These are phyloP conservation scores for Pontederia crassipes DNA, from an alignment of 176 grass and related monocot genomes.

Conservation along the genomic window DNA sequence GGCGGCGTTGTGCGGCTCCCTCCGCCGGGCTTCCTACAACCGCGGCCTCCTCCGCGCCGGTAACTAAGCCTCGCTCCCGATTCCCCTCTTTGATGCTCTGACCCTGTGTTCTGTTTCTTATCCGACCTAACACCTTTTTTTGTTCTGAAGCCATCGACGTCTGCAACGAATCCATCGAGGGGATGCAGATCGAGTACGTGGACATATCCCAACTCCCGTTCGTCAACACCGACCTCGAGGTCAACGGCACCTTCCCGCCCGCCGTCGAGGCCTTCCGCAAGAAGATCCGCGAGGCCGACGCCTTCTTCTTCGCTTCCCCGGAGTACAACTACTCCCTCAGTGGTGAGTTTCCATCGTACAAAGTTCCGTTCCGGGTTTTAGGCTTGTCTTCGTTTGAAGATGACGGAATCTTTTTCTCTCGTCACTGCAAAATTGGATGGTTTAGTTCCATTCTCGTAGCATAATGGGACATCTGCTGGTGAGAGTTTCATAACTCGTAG, in stretches of 20 bases:
- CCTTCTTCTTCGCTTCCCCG: slow-evolving; percentile 65
- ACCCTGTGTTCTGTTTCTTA: too few relatives aligned
- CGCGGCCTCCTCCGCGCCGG: slow-evolving; percentile 69
- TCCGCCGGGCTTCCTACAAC: slow-evolving; percentile 81
- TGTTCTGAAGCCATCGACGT: slow-evolving; percentile 40
- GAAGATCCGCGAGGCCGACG: slow-evolving; percentile 41
- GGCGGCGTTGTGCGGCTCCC: slow-evolving; percentile 67
- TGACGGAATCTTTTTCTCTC: too few relatives aligned
- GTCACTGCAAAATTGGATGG: too few relatives aligned
- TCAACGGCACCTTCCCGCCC: slow-evolving; percentile 42
- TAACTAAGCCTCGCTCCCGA: not conserved
- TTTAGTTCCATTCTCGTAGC: too few relatives aligned
- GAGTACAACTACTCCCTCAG: slow-evolving; percentile 86
- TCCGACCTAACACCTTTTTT: not conserved
- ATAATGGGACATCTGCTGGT: not conserved
- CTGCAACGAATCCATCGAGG: slow-evolving; percentile 58
- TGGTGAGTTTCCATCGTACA: slow-evolving; percentile 14
- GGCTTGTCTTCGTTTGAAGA: too few relatives aligned
- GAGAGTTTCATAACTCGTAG: not conserved
- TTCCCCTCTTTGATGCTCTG: too few relatives aligned
- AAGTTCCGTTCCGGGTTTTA: not conserved
- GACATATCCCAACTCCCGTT: slow-evolving; percentile 59
- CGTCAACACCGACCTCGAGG: slow-evolving; percentile 77
- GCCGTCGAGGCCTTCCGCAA: slow-evolving; percentile 62
- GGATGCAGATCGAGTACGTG: slow-evolving; percentile 42